Evolutionary conservation across 139 green algal genomes (phyloP).

Genomic region (Asterochloris erici): DNA sequence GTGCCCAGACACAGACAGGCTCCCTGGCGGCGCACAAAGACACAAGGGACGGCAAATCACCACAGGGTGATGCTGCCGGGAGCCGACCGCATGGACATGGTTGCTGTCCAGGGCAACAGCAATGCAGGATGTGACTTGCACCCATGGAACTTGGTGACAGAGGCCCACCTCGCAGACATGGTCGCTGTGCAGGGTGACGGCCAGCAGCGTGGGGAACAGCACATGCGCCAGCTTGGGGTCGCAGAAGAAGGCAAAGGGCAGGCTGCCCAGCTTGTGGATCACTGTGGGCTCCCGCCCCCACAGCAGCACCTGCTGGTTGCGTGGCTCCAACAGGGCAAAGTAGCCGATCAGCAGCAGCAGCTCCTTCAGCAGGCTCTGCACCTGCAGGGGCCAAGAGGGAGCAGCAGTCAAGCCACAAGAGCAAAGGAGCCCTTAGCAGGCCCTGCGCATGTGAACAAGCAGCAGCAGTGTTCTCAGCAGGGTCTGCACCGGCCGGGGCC

Average conservation of each 20-base stretch:
- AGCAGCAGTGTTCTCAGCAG: background rate
- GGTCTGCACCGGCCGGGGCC: no score
- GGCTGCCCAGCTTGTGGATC: constrained; percentile 49
- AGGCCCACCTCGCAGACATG: constrained; percentile 22
- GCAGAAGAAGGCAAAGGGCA: constrained; percentile 38
- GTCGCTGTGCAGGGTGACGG: constrained; percentile 35
- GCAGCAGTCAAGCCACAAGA: no score
- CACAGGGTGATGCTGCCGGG: no score
- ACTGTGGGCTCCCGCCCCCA: constrained; percentile 50
- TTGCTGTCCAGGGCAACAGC: no score
- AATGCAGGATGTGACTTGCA: no score
- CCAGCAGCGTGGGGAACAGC: constrained; percentile 42
- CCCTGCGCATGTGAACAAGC: background rate
- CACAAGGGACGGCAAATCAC: no score
- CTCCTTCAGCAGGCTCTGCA: constrained; percentile 44
- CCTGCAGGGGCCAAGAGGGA: background rate
- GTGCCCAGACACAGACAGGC: no score
- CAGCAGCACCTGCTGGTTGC: constrained; percentile 47
- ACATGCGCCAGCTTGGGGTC: constrained; percentile 32
- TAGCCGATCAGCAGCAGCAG: constrained; percentile 51
- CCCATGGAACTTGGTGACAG: no score
- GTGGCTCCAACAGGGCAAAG: constrained; percentile 26
- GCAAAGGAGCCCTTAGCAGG: background rate
- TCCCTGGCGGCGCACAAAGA: no score
- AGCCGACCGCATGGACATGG: no score